Evolutionary conservation across 148 eudicot genomes (phyloP), one percentile per base, ranked within the genome.

Genomic region (Silene latifolia): DNA sequence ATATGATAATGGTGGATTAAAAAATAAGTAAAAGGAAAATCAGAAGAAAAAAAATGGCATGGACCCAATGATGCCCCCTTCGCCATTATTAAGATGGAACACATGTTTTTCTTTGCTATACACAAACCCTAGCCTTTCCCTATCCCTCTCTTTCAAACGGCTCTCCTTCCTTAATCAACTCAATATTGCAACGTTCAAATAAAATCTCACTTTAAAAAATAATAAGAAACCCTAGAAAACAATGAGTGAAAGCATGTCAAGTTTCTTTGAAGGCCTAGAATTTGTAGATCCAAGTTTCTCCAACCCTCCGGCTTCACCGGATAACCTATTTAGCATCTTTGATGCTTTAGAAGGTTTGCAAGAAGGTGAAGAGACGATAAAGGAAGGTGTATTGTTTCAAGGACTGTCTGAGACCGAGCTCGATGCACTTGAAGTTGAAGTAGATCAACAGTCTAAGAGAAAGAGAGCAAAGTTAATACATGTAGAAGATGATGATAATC

Each of bases 301-400:
- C 24, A 77, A 75, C 17, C 65, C 76, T 0, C 72, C 82, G 5
- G 39, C 76, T 0, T 72, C 84, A 4, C 85, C 85, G 14, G 87
- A 88, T 6, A 87, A 87, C 10, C 77, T 89, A 46, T 89, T 87
- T 42, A 84, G 90, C 80, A 78, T 89, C 44, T 86, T 89, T 39
- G 90, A 87, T 56, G 84, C 80, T 18, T 76, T 88, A 56, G 92
- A 87, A 24, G 85, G 85, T 44, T 76, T 85, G 3, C 58, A 68
- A 44, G 75, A 83, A 24, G 77, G 15, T 4, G 75, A 74, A 20
- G 78, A 62, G 27, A 18, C 62, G 18, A 4, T 56, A 6, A 70
- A 8, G 27, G 7, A 13, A 15, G 18, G 21, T 8, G 24, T 72
- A 0, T 64, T 71, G 32, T 64, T 71, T 21, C 82, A 70, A 42